These are phyloP conservation scores for Erythrobasidium yunnanense DNA, from an alignment of 768 basidiomycete genomes.

Conservation along the genomic window DNA sequence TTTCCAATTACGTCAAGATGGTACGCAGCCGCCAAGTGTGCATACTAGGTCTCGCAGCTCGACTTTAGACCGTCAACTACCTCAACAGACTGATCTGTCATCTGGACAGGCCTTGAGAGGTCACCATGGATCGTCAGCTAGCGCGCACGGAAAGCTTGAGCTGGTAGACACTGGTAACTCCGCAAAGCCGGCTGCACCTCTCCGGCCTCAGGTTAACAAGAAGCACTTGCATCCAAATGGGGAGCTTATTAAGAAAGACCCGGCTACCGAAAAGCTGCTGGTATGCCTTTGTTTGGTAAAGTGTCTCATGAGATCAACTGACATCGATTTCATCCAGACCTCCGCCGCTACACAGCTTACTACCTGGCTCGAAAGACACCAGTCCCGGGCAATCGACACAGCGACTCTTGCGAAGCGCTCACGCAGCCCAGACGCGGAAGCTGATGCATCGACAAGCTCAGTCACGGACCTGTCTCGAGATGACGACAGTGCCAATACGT, in stretches of 20 bases:
- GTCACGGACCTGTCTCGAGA: not conserved
- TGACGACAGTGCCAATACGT: not conserved
- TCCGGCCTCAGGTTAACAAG: slow-evolving; percentile 3
- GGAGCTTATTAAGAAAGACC: slow-evolving; percentile 12
- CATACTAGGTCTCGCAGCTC: not conserved
- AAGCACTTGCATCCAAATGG: slow-evolving; percentile 8
- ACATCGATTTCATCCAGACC: not conserved
- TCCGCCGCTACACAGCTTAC: not conserved
- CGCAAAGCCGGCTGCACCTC: not conserved
- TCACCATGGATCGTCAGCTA: not conserved
- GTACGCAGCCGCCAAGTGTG: not conserved
- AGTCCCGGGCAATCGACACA: not conserved
- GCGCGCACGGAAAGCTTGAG: not conserved
- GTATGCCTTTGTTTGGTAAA: not conserved
- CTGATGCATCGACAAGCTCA: not conserved
- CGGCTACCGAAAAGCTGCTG: slow-evolving; percentile 10
- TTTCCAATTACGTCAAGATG: too few species aligned
- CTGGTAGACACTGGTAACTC: not conserved
- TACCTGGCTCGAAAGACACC: not conserved
- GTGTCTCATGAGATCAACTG: not conserved
- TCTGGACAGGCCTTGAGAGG: not conserved
- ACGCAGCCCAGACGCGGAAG: not conserved
- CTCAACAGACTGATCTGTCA: not conserved
- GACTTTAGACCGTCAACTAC: not conserved
- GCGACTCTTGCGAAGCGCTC: not conserved